Conservation (phyloP, 2,329 filamentous ascomycete species). For the Xylariaceae sp. region DNA sequence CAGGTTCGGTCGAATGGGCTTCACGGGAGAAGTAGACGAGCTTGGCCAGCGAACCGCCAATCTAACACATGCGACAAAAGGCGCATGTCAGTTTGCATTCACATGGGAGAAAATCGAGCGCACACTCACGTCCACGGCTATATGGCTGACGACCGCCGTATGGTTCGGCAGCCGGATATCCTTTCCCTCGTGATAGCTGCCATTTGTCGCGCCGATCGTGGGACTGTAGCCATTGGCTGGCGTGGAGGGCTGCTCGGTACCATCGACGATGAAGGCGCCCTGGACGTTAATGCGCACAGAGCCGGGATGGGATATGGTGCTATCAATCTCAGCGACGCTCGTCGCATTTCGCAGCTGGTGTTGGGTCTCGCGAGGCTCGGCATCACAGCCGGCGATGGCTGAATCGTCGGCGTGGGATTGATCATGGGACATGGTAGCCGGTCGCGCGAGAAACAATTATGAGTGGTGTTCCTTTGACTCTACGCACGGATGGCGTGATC, state of each 20-base stretch:
- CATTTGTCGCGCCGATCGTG: conserved; percentile 25
- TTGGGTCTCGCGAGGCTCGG: conserved; percentile 12
- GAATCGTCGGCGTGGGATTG: conserved; percentile 18
- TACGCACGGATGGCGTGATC: neutral
- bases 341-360: conserved; percentile 38
- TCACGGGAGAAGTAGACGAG: conserved; percentile 96
- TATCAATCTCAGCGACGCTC: conserved; percentile 54
- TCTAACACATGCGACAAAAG: conserved; percentile 46
- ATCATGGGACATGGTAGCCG: conserved; percentile 9
- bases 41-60: conserved; percentile 92
- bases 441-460: neutral
- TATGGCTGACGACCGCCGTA: conserved; percentile 90
- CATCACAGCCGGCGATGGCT: conserved; percentile 18
- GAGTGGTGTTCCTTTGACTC: neutral
- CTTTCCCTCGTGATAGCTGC: conserved; percentile 63
- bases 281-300: conserved; percentile 93
- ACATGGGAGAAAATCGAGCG: conserved; percentile 5
- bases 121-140: conserved; percentile 81
- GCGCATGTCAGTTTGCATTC: conserved; percentile 4
- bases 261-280: conserved; percentile 90
- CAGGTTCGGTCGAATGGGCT: conserved; percentile 68
- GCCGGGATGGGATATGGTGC: conserved; percentile 56
- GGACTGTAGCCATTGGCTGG: conserved; percentile 39
- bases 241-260: conserved; percentile 57
- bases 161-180: conserved; percentile 97